Percentiles rank a stretch among this genome's conserved stretches.
These are phyloP conservation scores for Monosporozyma aerobia DNA, from an alignment of 805 yeast species.

Conservation along the genomic window DNA sequence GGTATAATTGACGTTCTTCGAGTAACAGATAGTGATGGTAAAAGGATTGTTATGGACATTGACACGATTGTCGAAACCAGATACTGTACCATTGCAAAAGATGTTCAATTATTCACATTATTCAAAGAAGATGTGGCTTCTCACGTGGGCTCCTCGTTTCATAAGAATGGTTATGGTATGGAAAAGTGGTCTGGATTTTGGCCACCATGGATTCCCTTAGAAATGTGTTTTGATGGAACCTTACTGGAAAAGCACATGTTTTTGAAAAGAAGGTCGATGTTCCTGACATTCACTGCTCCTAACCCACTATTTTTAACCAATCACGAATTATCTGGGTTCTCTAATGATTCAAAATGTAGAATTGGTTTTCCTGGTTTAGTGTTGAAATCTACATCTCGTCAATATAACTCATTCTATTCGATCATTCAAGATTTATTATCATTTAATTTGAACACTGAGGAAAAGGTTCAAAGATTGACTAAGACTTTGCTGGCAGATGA, in stretches of 20 bases:
- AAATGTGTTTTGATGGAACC: slow-evolving; percentile 45
- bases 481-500: slow-evolving; percentile 49
- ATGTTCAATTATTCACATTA: slow-evolving; percentile 46
- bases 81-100: slow-evolving; percentile 46
- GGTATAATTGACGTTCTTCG: slow-evolving; percentile 41
- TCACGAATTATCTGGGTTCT: slow-evolving; percentile 14
- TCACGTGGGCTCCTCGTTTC: slow-evolving; percentile 20
- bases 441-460: slow-evolving; percentile 30
- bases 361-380: slow-evolving; percentile 39
- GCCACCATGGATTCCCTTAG: slow-evolving; percentile 65
- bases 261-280: slow-evolving; percentile 45
- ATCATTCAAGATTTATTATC: slow-evolving; percentile 38
- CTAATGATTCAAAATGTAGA: slow-evolving; percentile 25
- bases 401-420: slow-evolving; percentile 45
- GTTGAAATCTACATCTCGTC: slow-evolving; percentile 48
- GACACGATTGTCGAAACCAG: slow-evolving; percentile 44
- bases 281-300: slow-evolving; percentile 40
- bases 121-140: slow-evolving; percentile 31
- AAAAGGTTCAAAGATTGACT: slow-evolving; percentile 38
- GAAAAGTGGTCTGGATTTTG: slow-evolving; percentile 31
- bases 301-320: slow-evolving; percentile 40
- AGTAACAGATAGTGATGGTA: slow-evolving; percentile 26
- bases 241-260: slow-evolving; percentile 37
- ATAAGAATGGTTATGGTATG: slow-evolving; percentile 25
- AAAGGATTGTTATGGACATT: slow-evolving; percentile 21